phyloP scores from a whole-genome alignment of 352 stramenopile genomes.

The Phytophthora tubulina region DNA sequence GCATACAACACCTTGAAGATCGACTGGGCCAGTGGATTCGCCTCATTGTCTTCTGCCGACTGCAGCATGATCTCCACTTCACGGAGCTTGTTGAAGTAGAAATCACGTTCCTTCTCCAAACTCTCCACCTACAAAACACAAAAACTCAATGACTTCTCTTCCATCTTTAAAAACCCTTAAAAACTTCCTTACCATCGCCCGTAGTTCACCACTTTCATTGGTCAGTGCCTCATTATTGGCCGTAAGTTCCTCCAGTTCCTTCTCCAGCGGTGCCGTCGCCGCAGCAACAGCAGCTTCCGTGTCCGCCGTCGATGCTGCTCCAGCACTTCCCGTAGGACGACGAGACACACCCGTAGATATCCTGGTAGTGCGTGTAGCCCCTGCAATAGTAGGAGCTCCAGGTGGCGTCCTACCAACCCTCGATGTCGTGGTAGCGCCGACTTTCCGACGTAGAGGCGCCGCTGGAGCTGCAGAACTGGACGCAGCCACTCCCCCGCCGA shows the following conservation, averaged over 20 bases:
- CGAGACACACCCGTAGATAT: constrained; percentile 42
- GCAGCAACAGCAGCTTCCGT: constrained; percentile 43
- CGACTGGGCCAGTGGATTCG: constrained; percentile 66
- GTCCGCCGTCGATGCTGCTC: constrained; percentile 15
- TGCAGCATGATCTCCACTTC: constrained; percentile 98
- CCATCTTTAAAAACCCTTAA: background rate
- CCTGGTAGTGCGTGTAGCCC: constrained; percentile 19
- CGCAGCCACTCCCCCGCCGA: constrained; percentile 41
- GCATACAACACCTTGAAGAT: constrained; percentile 91
- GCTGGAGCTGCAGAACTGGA: constrained; percentile 24
- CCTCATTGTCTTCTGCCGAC: constrained; percentile 62
- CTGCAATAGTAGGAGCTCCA: constrained; percentile 46
- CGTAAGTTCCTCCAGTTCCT: constrained; percentile 80
- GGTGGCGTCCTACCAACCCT: constrained; percentile 54
- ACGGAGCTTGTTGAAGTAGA: constrained; percentile 99
- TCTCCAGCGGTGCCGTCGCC: constrained; percentile 62
- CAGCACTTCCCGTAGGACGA: constrained; percentile 42
- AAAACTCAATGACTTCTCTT: constrained; percentile 9
- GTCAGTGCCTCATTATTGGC: constrained; percentile 73
- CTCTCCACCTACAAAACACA: constrained; percentile 74
- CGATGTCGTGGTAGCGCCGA: constrained; percentile 38
- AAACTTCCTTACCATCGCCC: constrained; percentile 61
- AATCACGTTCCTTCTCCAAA: constrained; percentile 96
- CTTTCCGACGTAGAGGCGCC: constrained; percentile 56
- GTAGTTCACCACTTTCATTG: constrained; percentile 82